Base-by-base conservation (phyloP, 2,329 filamentous ascomycete genomes). In the Penicillium frequentans region DNA sequence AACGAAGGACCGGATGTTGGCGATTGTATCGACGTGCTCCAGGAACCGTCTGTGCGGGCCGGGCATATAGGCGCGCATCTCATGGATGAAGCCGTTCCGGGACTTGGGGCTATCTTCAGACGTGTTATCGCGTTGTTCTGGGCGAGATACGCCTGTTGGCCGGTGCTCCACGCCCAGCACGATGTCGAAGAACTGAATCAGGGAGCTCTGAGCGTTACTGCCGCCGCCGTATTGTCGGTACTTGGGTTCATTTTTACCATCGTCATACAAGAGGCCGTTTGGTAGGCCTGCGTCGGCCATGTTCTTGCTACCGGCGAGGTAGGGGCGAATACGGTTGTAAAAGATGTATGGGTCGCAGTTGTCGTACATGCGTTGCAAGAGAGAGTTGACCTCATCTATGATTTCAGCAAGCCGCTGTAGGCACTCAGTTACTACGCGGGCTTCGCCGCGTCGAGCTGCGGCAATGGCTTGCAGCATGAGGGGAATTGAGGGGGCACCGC, bases 11-110 rank as follows among this genome's bases (percentile, higher is more conserved):
- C 91, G 90, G 65, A 99, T 91, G 70, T 98, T 98, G 65, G 93
- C 87, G 4, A 97, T 87, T 16, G 80, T 80, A 49, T 85, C 82
- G 13, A 97, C 87, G 61, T 96, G 89, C 62, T 90, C 84, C 3
- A 99, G 82, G 77, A 99, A 99, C 42, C 90, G 87, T 3, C 92
- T 89, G 70, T 99, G 95, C 0, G 90, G 86, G 0, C 92, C 93
- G 0, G 95, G 95, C 95, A 99, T 99, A 77, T 99, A 99, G 46
- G 85, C 85, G 57, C 93, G 89, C 95, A 99, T 99, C 64, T 99
- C 95, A 70, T 90, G 86, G 70, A 99, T 93, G 77, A 99, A 99
- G 69, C 95, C 96, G 77, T 96, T 86, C 42, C 84, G 82, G 5
- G 86, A 82, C 24, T 79, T 35, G 80, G 77, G 1, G 76, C 70